phyloP scores from a whole-genome alignment of 1,139 yeast genomes.

The Nakaseomyces nivariensis region DNA sequence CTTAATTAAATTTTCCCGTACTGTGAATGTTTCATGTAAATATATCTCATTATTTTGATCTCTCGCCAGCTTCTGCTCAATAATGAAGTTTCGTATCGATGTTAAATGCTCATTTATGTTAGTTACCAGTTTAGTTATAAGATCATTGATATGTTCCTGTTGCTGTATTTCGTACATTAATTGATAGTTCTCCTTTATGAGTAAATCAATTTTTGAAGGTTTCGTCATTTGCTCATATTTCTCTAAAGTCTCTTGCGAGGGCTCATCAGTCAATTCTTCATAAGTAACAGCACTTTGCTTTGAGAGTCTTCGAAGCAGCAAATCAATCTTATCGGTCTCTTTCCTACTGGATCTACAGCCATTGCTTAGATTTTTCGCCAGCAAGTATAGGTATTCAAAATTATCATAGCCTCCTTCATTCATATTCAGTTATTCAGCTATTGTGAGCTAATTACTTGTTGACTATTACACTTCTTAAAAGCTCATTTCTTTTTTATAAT shows the following conservation, averaged over 20 bases:
- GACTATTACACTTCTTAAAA: too few species aligned
- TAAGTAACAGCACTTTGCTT: conserved; percentile 24
- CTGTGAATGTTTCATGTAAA: conserved; percentile 10
- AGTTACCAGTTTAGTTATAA: conserved; percentile 18
- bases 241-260: not conserved
- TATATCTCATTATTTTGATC: conserved; percentile 10
- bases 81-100: conserved; percentile 24
- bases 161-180: conserved; percentile 25
- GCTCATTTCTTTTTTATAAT: not conserved
- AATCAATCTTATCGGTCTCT: conserved; percentile 23
- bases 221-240: conserved; percentile 5
- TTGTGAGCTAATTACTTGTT: not conserved
- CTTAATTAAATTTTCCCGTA: not conserved
- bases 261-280: conserved; percentile 14
- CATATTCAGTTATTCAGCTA: not conserved
- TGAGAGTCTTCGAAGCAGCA: conserved; percentile 22
- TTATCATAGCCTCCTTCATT: conserved; percentile 12
- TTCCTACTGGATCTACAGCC: conserved; percentile 19
- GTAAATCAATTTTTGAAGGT: conserved; percentile 6
- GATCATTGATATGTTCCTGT: conserved; percentile 24
- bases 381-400: conserved; percentile 18
- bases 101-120: conserved; percentile 23
- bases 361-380: conserved; percentile 17
- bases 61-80: conserved; percentile 13
- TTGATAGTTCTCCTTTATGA: conserved; percentile 21